Percentiles rank a stretch among this genome's conserved stretches.
Evolutionary conservation across 2,329 filamentous ascomycete genomes (phyloP).

Genomic region (Aspergillus unguis): DNA sequence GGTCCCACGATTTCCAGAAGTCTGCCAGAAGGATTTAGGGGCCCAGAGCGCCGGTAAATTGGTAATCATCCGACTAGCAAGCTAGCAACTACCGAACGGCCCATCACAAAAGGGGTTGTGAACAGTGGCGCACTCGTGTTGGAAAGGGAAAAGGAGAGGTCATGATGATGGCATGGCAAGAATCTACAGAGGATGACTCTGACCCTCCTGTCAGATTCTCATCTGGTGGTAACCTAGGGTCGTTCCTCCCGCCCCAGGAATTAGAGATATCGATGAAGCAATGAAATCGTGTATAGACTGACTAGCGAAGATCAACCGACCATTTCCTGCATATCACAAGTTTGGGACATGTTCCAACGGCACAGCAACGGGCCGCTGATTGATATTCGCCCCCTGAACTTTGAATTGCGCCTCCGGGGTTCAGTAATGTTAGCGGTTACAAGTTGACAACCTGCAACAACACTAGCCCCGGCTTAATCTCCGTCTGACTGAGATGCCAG

Average conservation of each 20-base stretch:
- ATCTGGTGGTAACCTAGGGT: neutral
- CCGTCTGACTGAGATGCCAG: neutral
- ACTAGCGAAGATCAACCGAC: constrained; percentile 17
- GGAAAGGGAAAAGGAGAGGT: neutral
- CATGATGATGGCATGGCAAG: neutral
- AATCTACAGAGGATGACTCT: neutral
- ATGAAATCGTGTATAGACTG: neutral
- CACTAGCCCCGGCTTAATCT: neutral
- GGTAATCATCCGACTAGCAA: constrained; percentile 1
- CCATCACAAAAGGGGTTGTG: neutral
- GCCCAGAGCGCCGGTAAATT: constrained; percentile 12
- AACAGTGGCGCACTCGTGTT: neutral
- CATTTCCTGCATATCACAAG: constrained; percentile 15
- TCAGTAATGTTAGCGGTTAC: neutral
- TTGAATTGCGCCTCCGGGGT: neutral
- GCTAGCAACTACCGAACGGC: neutral
- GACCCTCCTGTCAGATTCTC: neutral
- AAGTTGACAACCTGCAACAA: neutral
- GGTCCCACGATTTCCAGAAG: constrained; percentile 6
- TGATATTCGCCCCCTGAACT: neutral
- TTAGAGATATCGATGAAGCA: neutral
- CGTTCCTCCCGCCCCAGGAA: neutral
- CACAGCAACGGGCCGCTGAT: neutral
- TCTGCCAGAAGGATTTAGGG: constrained; percentile 24
- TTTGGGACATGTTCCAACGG: constrained; percentile 11